These are phyloP conservation scores for Peronosclerospora sorghi DNA, from an alignment of 352 stramenopile species.

Conservation along the genomic window DNA sequence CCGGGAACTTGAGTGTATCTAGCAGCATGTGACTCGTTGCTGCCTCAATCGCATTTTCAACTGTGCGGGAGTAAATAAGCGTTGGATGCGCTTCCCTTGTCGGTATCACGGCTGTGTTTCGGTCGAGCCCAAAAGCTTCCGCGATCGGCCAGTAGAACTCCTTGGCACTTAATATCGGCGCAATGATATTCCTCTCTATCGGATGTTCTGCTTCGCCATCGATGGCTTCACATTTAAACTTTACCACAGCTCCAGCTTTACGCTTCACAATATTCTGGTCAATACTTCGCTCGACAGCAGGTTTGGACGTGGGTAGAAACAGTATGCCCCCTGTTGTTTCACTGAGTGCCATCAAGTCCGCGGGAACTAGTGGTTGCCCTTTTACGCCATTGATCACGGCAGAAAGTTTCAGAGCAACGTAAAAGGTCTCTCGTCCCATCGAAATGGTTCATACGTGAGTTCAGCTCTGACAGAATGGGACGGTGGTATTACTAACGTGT, in stretches of 20 bases:
- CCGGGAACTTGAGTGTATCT: conserved; percentile 81
- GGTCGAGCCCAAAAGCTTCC: conserved; percentile 78
- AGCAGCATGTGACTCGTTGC: conserved; percentile 82
- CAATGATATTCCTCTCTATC: conserved; percentile 52
- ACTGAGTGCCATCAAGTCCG: conserved; percentile 78
- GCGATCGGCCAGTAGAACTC: conserved; percentile 79
- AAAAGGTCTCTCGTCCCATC: conserved; percentile 80
- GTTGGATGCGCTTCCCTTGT: conserved; percentile 68
- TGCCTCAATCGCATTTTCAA: conserved; percentile 70
- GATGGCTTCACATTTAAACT: conserved; percentile 56
- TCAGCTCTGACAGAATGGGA: conserved; percentile 50
- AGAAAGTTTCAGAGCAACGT: conserved; percentile 78
- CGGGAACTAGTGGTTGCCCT: conserved; percentile 33
- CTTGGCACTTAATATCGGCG: conserved; percentile 54
- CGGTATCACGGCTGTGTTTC: conserved; percentile 63
- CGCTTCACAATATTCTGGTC: conserved; percentile 78
- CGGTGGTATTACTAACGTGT: conserved; percentile 26
- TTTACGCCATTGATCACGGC: conserved; percentile 32
- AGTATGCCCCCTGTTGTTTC: conserved; percentile 76
- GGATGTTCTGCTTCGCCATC: conserved; percentile 42
- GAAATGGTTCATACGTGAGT: conserved; percentile 70
- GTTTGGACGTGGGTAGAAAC: conserved; percentile 73
- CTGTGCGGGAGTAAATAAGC: conserved; percentile 52
- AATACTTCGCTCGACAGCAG: conserved; percentile 71
- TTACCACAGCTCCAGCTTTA: conserved; percentile 72